Evolutionary conservation across 768 basidiomycete species (phyloP), one percentile per base, ranked within the genome.

Genomic region (Gymnopilus junonius): DNA sequence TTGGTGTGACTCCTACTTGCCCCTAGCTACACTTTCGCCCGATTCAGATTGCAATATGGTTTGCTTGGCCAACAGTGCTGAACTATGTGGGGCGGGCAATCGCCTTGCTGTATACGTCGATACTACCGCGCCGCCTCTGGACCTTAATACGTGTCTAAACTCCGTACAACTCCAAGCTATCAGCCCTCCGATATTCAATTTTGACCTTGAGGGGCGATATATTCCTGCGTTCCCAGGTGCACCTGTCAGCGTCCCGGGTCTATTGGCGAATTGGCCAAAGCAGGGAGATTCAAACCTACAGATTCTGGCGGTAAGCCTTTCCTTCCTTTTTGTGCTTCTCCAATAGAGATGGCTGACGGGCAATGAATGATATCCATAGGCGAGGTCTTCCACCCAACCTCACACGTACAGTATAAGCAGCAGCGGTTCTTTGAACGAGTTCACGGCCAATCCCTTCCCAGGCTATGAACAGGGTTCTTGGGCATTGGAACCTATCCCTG

Each of bases 31-130:
- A 11, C 8, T 61, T 2, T 58, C 58, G 42, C 55, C 55, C 27
- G 66, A 67, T 45, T 59, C 57, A 2, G 76, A 83, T 39, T 86
- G 85, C 58, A 76, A 73, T 62, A 77, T 80, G 69, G 62, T 77
- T 12, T 86, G 85, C 66, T 73, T 73, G 0, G 84, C 84, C 0
- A 72, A 85, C 61, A 35, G 76, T 25, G 65, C 70, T 6, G 81
- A 86, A 64, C 64, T 68, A 2, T 85, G 84, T 64, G 85, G 84
- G 14, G 83, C 80, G 2, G 82, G 80, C 1, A 68, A 77, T 67
- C 77, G 73, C 17, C 67, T 85, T 2, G 79, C 81, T 59, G 72
- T 86, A 17, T 86, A 79, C 69, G 79, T 75, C 73, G 80, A 76
- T 50, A 80, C 80, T 29, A 66, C 57, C 4, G 58, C 45, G 5